A percentile compares a stretch with the other conserved stretches of the same genome.
phyloP scores from a whole-genome alignment of 352 stramenopile species.

The Phytopythium litorale region DNA sequence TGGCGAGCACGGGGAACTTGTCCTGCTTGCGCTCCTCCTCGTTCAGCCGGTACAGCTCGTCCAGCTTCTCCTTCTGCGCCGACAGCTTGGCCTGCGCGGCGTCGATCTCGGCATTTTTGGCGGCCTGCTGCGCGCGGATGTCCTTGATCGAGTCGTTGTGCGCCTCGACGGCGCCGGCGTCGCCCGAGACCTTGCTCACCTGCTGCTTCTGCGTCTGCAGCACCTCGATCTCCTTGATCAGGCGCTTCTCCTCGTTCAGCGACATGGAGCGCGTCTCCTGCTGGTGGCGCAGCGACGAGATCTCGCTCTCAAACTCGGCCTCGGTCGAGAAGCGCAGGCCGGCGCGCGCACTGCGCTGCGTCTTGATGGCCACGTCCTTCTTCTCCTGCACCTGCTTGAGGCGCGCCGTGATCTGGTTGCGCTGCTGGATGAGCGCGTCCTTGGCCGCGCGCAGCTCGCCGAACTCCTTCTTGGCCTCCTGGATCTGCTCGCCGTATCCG shows the following conservation, averaged over 20 bases:
- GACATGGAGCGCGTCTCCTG: conserved; percentile 97
- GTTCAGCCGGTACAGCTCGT: conserved; percentile 89
- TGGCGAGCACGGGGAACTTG: conserved; percentile 75
- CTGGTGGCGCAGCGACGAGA: conserved; percentile 80
- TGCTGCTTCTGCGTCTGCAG: conserved; percentile 89
- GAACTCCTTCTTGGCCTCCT: conserved; percentile 84
- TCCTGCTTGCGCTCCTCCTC: conserved; percentile 87
- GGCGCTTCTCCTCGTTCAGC: conserved; percentile 94
- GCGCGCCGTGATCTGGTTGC: conserved; percentile 77
- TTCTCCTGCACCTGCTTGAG: conserved; percentile 80
- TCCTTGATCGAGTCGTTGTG: conserved; percentile 82
- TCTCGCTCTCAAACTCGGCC: conserved; percentile 91
- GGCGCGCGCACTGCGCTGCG: conserved; percentile 50
- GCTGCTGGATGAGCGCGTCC: conserved; percentile 84
- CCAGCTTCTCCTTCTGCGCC: conserved; percentile 81
- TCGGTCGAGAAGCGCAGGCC: conserved; percentile 86
- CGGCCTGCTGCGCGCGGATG: conserved; percentile 58
- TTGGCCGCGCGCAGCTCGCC: conserved; percentile 79
- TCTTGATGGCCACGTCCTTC: conserved; percentile 73
- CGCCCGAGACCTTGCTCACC: conserved; percentile 74
- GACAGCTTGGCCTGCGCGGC: conserved; percentile 91
- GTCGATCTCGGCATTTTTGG: conserved; percentile 95
- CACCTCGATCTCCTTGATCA: conserved; percentile 96
- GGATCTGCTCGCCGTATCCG: conserved; percentile 84
- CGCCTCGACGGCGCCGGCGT: conserved; percentile 82